Base-by-base conservation (phyloP, 73 alveolate species). In the Symbiodinium pilosum region DNA sequence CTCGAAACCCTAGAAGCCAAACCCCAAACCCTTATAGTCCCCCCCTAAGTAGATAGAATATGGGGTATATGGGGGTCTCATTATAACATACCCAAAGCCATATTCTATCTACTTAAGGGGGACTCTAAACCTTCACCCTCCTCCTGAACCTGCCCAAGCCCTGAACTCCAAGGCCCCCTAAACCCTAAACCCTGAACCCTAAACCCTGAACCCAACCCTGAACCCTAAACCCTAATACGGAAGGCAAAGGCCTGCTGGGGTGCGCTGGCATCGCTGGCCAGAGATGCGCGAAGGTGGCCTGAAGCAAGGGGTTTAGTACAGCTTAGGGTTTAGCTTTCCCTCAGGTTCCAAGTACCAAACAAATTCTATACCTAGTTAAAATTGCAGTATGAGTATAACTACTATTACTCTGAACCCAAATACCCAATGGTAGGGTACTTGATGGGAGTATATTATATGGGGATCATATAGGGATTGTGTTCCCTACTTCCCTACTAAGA, bases 281-380 rank as follows among this genome's bases (percentile, higher is more conserved):
- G 77, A 36, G 77, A 64, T 26, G 77, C 77, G 77, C 77, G 77
- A 9, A 64, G 77, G 77, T 64, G 77, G 77, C 77, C 77, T 64
- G 77, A 2, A 6, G 75, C 8, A 5, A 4, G 36, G 28, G 75
- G 16, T 56, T 56, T 30, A 16, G 16, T 16, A 26, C 8, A 34
- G 28, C 26, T 56, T 56, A 26, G 75, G 36, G 28, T 26, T 56
- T 56, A 26, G 32, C 36, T 30, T 56, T 56, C 26, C 26, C 9
- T 26, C 26, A 56, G 75, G 75, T 56, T 56, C 6, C 75, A 20
- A 34, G 36, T 18, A 51, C 68, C 68, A 16, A 16, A 51, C 68
- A 51, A 16, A 51, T 16, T 51, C 28, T 51, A 51, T 16, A 51
- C 28, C 4, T 51, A 51, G 21, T 24, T 16, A 51, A 24, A 1